Evolutionary conservation across 345 rosid genomes (phyloP), one percentile per base, ranked within the genome.

Genomic region (Anacardium occidentale): DNA sequence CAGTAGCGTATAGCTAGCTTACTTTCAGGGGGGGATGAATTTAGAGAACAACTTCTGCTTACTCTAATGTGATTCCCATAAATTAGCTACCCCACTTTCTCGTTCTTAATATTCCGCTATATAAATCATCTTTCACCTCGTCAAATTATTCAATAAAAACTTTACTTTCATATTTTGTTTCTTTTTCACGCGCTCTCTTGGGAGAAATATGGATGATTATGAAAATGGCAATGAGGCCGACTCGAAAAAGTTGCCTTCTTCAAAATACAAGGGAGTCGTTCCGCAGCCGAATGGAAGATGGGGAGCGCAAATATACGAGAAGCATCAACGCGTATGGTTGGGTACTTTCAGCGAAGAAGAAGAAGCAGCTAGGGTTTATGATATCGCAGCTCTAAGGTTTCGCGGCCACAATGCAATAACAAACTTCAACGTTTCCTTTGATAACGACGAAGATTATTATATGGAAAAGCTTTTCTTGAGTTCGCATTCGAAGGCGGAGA

Each of bases 221-320:
- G 64, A 69, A 57, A 17, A 25, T 25, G 53, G 42, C 5, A 17
- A 20, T 22, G 83, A 80, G 18, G 79, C 69, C n/a, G 79, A 77
- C 51, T 71, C 77, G 15, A 75, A 68, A 42, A 81, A 81, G 68
- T 59, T 75, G 10, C 77, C 84, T 22, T 77, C 84, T 20, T 81
- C 84, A 8, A 79, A 70, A 69, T 82, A 78, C 73, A 86, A 86
- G 65, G 90, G 90, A 2, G 86, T 86, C 15, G 88, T 86, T 34
- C 86, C 86, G 0, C 90, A 84, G 78, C 86, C 85, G 18, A 86
- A 86, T 60, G 88, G 86, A 25, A 74, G 84, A 24, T 86, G 90
- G 90, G 90, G 90, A 1, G 88, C 88, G 24, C 88, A 86, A 26
- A 86, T 86, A 66, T 86, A 86, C 55, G 86, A 84, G 78, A 86